phyloP scores from a whole-genome alignment of 2,329 filamentous ascomycete genomes.

The Calonectria hawksworthii region DNA sequence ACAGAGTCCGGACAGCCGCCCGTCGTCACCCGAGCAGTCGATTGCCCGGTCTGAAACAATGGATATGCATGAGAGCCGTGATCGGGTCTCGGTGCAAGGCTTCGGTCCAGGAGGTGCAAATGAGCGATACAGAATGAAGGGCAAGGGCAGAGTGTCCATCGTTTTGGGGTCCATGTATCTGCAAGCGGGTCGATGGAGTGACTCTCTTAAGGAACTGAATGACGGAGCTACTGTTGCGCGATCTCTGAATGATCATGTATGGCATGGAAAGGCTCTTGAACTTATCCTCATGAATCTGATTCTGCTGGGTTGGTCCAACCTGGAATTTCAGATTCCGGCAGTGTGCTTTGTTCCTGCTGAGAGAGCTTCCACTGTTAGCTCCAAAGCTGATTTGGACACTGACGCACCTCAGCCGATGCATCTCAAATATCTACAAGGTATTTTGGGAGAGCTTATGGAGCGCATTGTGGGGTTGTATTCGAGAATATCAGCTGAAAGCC shows the following conservation, averaged over 20 bases:
- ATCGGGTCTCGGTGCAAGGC: slow-evolving; percentile 76
- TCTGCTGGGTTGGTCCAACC: slow-evolving; percentile 85
- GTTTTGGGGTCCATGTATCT: slow-evolving; percentile 89
- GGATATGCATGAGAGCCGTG: slow-evolving; percentile 66
- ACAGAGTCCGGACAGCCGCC: slow-evolving; percentile 51
- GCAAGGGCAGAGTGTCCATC: slow-evolving; percentile 83
- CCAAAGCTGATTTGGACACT: slow-evolving; percentile 44
- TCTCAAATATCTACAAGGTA: slow-evolving; percentile 66
- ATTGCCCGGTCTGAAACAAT: slow-evolving; percentile 54
- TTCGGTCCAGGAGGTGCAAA: slow-evolving; percentile 80
- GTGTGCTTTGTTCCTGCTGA: slow-evolving; percentile 68
- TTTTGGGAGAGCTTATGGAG: slow-evolving; percentile 82
- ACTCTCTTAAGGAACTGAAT: slow-evolving; percentile 85
- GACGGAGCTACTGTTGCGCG: slow-evolving; percentile 85
- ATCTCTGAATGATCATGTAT: slow-evolving; percentile 90
- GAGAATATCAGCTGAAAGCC: slow-evolving; percentile 76
- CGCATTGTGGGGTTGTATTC: slow-evolving; percentile 82
- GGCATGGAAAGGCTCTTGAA: slow-evolving; percentile 96
- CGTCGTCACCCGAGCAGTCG: slow-evolving; percentile 59
- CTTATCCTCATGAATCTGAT: slow-evolving; percentile 86
- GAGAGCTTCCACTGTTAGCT: slow-evolving; percentile 54
- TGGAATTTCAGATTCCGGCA: slow-evolving; percentile 83
- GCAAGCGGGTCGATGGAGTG: slow-evolving; percentile 89
- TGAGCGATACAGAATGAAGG: slow-evolving; percentile 84
- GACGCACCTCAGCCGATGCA: slow-evolving; percentile 65